phyloP scores from a whole-genome alignment of 1,139 yeast species.

The Zygotorulaspora mrakii region DNA sequence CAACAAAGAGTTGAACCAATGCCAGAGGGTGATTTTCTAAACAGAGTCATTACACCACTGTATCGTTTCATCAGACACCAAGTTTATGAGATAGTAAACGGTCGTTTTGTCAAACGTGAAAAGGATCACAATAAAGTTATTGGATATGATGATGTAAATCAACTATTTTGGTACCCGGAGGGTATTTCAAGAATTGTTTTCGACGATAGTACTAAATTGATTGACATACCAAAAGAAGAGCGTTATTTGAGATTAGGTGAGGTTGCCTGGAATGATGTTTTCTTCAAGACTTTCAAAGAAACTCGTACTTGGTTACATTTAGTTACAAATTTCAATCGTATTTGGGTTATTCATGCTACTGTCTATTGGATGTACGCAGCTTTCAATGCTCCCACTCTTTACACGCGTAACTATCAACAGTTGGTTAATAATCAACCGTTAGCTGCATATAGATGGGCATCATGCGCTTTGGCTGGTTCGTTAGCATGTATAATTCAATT shows the following conservation, averaged over 20 bases:
- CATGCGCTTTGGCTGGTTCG: constrained; percentile 89
- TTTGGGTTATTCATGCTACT: constrained; percentile 91
- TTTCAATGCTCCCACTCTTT: constrained; percentile 85
- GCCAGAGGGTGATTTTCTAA: constrained; percentile 94
- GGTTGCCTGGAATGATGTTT: constrained; percentile 86
- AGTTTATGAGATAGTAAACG: constrained; percentile 91
- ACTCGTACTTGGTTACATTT: constrained; percentile 97
- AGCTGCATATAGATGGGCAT: constrained; percentile 87
- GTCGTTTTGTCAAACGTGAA: constrained; percentile 95
- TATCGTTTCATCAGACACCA: constrained; percentile 90
- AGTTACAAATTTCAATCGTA: constrained; percentile 93
- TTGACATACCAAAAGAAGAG: constrained; percentile 85
- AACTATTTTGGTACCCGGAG: constrained; percentile 98
- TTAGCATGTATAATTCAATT: constrained; percentile 80
- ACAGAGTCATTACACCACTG: constrained; percentile 87
- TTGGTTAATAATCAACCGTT: constrained; percentile 79
- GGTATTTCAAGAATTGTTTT: constrained; percentile 91
- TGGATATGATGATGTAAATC: constrained; percentile 98
- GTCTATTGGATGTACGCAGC: constrained; percentile 93
- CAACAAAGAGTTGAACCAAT: constrained; percentile 85
- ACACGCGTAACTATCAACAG: constrained; percentile 82
- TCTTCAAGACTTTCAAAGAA: constrained; percentile 95
- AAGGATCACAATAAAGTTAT: constrained; percentile 89
- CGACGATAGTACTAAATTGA: constrained; percentile 86
- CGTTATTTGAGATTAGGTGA: constrained; percentile 89